phyloP scores from a whole-genome alignment of 495 filamentous ascomycete genomes.

The Penicillium mononematosum region DNA sequence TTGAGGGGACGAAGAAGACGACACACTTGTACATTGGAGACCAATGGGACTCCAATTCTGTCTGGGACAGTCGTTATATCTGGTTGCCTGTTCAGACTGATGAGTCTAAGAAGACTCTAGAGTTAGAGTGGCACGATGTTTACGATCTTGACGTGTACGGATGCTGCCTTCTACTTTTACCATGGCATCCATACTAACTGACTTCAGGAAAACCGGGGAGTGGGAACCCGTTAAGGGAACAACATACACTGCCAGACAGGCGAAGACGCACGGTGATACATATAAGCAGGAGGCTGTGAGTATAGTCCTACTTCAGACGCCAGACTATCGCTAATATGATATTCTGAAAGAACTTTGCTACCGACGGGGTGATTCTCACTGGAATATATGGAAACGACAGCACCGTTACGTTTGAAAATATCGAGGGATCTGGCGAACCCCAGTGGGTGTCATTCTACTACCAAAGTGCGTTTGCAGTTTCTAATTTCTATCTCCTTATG shows the following conservation, averaged over 20 bases:
- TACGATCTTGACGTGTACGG: conserved; percentile 30
- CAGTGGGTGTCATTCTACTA: conserved; percentile 59
- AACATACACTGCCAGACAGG: conserved; percentile 40
- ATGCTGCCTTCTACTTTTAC: background rate
- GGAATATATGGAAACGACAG: conserved; percentile 53
- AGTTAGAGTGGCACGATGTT: conserved; percentile 28
- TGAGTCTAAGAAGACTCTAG: conserved; percentile 21
- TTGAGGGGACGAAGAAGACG: conserved; percentile 45
- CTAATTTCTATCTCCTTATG: background rate
- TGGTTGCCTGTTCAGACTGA: conserved; percentile 50
- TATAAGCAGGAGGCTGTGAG: conserved; percentile 48
- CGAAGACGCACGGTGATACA: conserved; percentile 39
- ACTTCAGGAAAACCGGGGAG: conserved; percentile 43
- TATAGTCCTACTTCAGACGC: background rate
- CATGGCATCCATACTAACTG: background rate
- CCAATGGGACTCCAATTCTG: conserved; percentile 52
- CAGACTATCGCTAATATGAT: background rate
- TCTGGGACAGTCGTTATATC: conserved; percentile 53
- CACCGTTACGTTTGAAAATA: conserved; percentile 47
- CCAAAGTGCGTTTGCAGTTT: conserved; percentile 20
- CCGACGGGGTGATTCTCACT: conserved; percentile 41
- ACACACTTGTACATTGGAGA: conserved; percentile 53
- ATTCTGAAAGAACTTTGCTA: conserved; percentile 40
- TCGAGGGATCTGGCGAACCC: conserved; percentile 48
- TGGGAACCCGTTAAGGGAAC: conserved; percentile 41